Evolutionary conservation across 306 rosid species (phyloP), one percentile per base, ranked within the genome.

Genomic region (Glycine latifolia): DNA sequence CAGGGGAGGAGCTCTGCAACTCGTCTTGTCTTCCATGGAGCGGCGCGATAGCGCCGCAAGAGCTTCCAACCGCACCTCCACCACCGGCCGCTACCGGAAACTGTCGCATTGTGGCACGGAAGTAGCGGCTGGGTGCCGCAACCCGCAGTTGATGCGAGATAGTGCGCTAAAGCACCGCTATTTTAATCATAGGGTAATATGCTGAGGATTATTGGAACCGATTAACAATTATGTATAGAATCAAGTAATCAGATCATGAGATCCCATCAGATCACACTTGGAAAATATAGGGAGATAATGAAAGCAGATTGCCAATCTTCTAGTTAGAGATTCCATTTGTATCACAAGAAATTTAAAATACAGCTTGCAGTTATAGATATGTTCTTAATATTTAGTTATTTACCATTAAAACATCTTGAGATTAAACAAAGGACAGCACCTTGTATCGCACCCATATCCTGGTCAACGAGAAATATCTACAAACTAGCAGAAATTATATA

Each of bases 351-450:
- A 68, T 60, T 54, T 67, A 62, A 86, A 65, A 85, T 63, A 73
- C 63, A 78, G 53, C 65, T 80, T 78, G 75, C 52, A 62, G 82
- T 58, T 74, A 71, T 83, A 84, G 81, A 66, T 75, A 17, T 67
- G 55, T 80, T 78, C 89, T 84, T 79, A 67, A 73, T 79, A 83
- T 85, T 88, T 76, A 82, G 86, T 85, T 68, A 82, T 80, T 89
- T 94, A 90, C 91, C 89, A 89, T 90, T 86, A 88, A 88, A 82
- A 89, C 85, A 88, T 80, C 88, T 87, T 81, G 91, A 80, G 73
- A 82, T 78, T 80, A 89, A 88, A 92, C 90, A 88, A 71, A 87
- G 90, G 87, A 83, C 80, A 67, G 88, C 87, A 82, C 84, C 90
- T 79, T 87, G 86, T 80, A 84, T 84, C 82, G 91, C 88, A 88